Percentiles rank a stretch among this genome's conserved stretches.
These are phyloP conservation scores for bread wheat (Triticum aestivum) DNA, from an alignment of 176 grass and related monocot species.

Conservation along the genomic window IWGSC_CS_RefSeq_v2.1 NC_057811.1:487776959-487777458, in stretches of 20 bases:
- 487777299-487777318: slow-evolving; percentile 62
- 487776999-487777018: neutral
- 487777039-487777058: slow-evolving; percentile 11
- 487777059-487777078: slow-evolving; percentile 30
- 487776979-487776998: no score
- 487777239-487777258: neutral
- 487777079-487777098: slow-evolving; percentile 16
- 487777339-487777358: slow-evolving; percentile 20
- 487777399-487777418: neutral
- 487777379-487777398: slow-evolving; percentile 10
- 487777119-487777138: slow-evolving; percentile 42
- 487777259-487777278: slow-evolving; percentile 7
- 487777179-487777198: slow-evolving; percentile 60
- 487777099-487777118: neutral
- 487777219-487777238: neutral
- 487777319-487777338: slow-evolving; percentile 58
- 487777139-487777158: slow-evolving; percentile 64
- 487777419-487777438: slow-evolving; percentile 46
- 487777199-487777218: slow-evolving; percentile 22
- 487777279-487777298: slow-evolving; percentile 71
- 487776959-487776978: neutral
- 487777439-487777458: slow-evolving; percentile 90
- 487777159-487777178: slow-evolving; percentile 47
- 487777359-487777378: neutral
- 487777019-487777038: neutral